Evolutionary conservation across 345 rosid genomes (phyloP).

Genomic region (Psidium guajava): DNA sequence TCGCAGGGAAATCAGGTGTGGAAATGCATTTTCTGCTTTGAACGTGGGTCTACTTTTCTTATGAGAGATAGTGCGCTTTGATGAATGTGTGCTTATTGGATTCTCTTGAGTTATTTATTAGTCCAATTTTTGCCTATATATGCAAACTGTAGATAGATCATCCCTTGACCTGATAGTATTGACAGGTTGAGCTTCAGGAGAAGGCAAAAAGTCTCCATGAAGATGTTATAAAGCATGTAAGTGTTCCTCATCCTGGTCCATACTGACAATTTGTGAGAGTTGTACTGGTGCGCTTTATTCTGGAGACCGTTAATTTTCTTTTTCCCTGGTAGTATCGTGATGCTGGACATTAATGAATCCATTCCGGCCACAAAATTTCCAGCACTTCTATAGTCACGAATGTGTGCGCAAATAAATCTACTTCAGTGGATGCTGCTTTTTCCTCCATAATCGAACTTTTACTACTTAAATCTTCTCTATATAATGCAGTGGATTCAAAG

Average conservation of each 20-base stretch:
- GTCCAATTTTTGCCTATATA: not conserved
- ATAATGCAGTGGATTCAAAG: slow-evolving; percentile 28
- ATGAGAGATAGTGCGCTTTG: not conserved
- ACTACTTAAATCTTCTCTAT: not conserved
- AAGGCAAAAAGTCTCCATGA: slow-evolving; percentile 41
- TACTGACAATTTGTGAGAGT: not conserved
- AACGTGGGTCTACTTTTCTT: not conserved
- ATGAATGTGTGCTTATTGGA: not conserved
- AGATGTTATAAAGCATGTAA: slow-evolving; percentile 35
- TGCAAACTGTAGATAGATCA: not conserved
- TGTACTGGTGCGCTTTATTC: not conserved
- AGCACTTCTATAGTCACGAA: not conserved
- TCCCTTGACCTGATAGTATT: not conserved
- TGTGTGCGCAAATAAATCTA: not conserved
- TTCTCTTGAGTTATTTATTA: not conserved
- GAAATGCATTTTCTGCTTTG: not conserved
- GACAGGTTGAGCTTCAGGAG: slow-evolving; percentile 35
- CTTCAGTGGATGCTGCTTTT: not conserved
- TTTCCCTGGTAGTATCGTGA: not conserved
- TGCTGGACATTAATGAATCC: not conserved
- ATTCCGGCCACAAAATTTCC: not conserved
- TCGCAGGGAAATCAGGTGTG: not conserved
- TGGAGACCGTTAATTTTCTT: not conserved
- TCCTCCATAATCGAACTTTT: not conserved
- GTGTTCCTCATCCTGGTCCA: slow-evolving; percentile 2